Evolutionary conservation across 805 yeast species (phyloP).

Genomic region (Blastobotrys peoriensis): DNA sequence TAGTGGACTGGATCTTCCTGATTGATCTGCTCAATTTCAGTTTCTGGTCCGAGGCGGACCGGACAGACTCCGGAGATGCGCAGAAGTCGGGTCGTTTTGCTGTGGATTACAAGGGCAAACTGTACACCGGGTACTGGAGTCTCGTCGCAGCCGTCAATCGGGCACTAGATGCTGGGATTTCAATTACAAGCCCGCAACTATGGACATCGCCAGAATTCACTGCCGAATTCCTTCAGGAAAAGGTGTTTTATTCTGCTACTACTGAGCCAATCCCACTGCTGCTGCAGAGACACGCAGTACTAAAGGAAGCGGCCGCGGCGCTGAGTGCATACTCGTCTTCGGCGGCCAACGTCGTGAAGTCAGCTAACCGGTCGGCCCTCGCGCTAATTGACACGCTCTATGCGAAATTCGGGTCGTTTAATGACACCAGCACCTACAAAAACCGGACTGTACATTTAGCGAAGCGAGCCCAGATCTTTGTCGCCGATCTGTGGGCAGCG

Average conservation of each 20-base stretch:
- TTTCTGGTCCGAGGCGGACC: slow-evolving; percentile 37
- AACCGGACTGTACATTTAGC: slow-evolving; percentile 28
- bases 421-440: slow-evolving; percentile 29
- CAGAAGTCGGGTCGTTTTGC: slow-evolving; percentile 28
- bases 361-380: slow-evolving; percentile 30
- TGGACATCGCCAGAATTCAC: slow-evolving; percentile 30
- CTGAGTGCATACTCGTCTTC: slow-evolving; percentile 13
- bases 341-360: slow-evolving; percentile 23
- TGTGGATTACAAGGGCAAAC: slow-evolving; percentile 28
- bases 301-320: slow-evolving; percentile 33
- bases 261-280: slow-evolving; percentile 32
- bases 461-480: slow-evolving; percentile 40
- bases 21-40: slow-evolving; percentile 39
- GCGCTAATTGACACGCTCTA: slow-evolving; percentile 28
- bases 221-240: slow-evolving; percentile 17
- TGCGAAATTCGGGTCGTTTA: slow-evolving; percentile 28
- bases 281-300: slow-evolving; percentile 28
- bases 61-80: slow-evolving; percentile 26
- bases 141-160: slow-evolving; percentile 37
- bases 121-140: slow-evolving; percentile 42
- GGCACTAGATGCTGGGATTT: slow-evolving; percentile 36
- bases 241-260: slow-evolving; percentile 31
- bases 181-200: slow-evolving; percentile 32
- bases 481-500: slow-evolving; percentile 41
- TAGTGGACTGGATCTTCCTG: slow-evolving; percentile 36